Base-by-base conservation (phyloP, 2,329 filamentous ascomycete species). In the Paraphaeosphaeria minitans region DNA sequence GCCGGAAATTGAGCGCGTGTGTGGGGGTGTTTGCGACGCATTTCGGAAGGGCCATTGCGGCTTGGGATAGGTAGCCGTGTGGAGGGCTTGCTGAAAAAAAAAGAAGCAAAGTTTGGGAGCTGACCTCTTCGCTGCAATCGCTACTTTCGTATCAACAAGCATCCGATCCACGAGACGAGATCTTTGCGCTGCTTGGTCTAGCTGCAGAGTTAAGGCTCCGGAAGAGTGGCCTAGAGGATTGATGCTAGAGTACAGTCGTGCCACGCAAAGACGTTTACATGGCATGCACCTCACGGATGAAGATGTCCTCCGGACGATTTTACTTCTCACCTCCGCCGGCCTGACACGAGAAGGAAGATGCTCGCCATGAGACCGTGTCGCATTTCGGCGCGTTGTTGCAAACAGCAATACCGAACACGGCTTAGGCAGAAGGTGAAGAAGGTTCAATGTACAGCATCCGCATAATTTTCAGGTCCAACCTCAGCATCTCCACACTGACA, bases 401-500 rank as follows among this genome's bases (percentile, higher is more conserved):
- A 3, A 45, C 35, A 4, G 35, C 49, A 12, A 4, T n/a, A 14
- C 35, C 58, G 7, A 50, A 39, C 19, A 42, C 47, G 2, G 33
- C 41, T 16, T 48, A 56, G 19, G 9, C 22, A 12, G 47, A 35
- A 29, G 1, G 22, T 6, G 45, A 19, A 2, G 43, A 29, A 1
- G 31, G 24, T 35, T 48, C 53, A 9, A 50, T 60, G 48, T 54
- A 60, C 29, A 48, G 19, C 29, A 22, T 60, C 16, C 53, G 48
- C 7, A 52, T 48, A 37, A 53, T 49, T 13, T 39, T 60, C 24
- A 53, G 48, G 37, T 53, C 47, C 24, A 60, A 54, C 33, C 53
- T 56, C 22, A 60, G 53, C 35, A 19, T 60, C 5, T 60, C 53
- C n/a, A 60, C 58, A n/a, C n/a, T 60, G 22, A 56, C 48, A 13